phyloP scores from a whole-genome alignment of 139 green algal species.

The Chlorella sp. region DNA sequence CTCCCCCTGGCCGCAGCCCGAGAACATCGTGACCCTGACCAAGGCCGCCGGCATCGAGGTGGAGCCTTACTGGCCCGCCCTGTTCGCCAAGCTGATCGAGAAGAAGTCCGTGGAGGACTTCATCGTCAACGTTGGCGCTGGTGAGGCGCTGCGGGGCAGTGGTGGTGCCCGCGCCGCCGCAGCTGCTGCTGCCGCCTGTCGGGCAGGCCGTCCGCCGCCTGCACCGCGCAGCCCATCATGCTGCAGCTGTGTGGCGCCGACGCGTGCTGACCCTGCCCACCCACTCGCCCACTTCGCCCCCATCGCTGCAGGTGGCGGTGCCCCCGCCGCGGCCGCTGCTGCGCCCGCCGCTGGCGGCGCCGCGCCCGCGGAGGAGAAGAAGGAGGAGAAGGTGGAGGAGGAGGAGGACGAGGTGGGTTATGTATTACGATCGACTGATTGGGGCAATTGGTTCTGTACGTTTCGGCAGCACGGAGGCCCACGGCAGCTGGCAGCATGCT shows the following conservation, averaged over 20 bases:
- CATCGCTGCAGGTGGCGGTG: slow-evolving; percentile 61
- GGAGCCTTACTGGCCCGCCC: slow-evolving; percentile 96
- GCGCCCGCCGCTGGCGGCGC: slow-evolving; percentile 62
- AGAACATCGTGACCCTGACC: slow-evolving; percentile 94
- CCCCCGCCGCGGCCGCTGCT: slow-evolving; percentile 65
- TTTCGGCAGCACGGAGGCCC: too few species aligned
- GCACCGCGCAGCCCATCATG: too few species aligned
- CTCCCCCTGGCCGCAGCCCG: slow-evolving; percentile 60
- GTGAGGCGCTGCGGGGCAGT: slow-evolving; percentile 43
- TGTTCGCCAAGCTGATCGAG: slow-evolving; percentile 98
- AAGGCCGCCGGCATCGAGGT: slow-evolving; percentile 92
- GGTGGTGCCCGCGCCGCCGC: background rate
- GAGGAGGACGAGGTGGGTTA: slow-evolving; percentile 80
- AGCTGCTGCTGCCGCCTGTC: background rate
- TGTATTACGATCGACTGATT: background rate
- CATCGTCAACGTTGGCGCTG: slow-evolving; percentile 96
- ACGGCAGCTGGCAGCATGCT: too few species aligned
- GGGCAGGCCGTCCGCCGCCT: too few species aligned
- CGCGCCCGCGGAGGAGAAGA: slow-evolving; percentile 73
- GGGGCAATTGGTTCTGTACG: too few species aligned
- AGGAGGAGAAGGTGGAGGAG: slow-evolving; percentile 86
- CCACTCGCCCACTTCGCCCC: too few species aligned
- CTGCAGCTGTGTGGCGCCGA: too few species aligned
- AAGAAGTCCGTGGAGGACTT: slow-evolving; percentile 96
- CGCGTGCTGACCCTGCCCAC: background rate